Evolutionary conservation across 2,329 filamentous ascomycete genomes (phyloP).

Genomic region (Tympanopsis confertula): DNA sequence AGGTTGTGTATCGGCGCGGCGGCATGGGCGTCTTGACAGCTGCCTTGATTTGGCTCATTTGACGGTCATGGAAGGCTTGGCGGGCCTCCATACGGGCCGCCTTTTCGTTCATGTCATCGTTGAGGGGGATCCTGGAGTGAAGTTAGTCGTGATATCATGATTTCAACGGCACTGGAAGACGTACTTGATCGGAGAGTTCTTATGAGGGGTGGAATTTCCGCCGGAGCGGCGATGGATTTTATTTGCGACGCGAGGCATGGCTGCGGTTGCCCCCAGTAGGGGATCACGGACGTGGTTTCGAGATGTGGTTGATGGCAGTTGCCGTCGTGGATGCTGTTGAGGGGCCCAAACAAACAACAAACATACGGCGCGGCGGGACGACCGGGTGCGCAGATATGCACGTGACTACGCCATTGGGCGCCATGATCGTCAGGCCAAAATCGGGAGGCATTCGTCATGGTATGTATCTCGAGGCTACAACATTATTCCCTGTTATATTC

Average conservation of each 20-base stretch:
- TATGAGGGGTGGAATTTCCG: neutral
- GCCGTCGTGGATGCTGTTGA: no score
- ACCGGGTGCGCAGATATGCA: no score
- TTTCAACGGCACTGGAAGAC: neutral
- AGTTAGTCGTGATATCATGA: no score
- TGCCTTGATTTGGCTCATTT: conserved; percentile 83
- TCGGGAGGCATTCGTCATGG: no score
- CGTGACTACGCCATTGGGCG: no score
- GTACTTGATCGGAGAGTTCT: neutral
- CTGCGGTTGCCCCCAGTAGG: neutral
- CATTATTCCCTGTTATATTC: no score
- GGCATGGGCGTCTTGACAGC: conserved; percentile 54
- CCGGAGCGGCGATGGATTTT: neutral
- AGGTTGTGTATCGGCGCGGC: conserved; percentile 19
- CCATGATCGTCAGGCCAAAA: no score
- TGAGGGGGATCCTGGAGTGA: conserved; percentile 68
- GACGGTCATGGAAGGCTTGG: conserved; percentile 76
- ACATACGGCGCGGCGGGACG: no score
- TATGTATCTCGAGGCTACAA: no score
- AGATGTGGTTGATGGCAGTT: no score
- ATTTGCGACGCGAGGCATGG: conserved; percentile 1
- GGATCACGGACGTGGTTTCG: no score
- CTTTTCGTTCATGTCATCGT: conserved; percentile 90
- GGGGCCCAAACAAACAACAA: no score
- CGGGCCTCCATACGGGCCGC: conserved; percentile 77